Base-by-base conservation (phyloP, 768 basidiomycete species). In the Sistotremastrum suecicum region DNA sequence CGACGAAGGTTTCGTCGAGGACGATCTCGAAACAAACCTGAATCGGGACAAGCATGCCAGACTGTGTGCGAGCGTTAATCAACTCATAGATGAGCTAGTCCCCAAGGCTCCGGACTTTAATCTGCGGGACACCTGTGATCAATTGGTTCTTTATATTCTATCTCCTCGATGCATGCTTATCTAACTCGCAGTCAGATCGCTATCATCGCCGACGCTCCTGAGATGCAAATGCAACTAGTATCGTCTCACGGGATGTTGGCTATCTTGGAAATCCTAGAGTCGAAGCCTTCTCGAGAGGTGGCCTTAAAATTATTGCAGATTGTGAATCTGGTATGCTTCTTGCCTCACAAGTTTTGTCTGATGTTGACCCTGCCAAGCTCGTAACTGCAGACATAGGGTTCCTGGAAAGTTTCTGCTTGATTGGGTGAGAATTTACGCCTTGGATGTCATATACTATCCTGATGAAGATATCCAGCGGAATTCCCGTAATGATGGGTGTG, bases 161-260 rank as follows among this genome's bases (percentile, higher is more conserved):
- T 6, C 34, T 29, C n/a, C 42, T 37, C n/a, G n/a, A 43, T 47
- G 30, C 8, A 36, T 36, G 47, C 28, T 1, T 44, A 28, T 33
- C 7, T 43, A 47, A 7, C 48, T 36, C 8, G 6, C 28, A 8
- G 34, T 4, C 44, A 94, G 92, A 63, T 89, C 42, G 68, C 59
- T 34, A 80, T 94, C 54, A 70, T 92, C 53, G 68, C 74, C 32
- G 86, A 87, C 35, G 72, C 78, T 1, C 82, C 85, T 5, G 90
- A 94, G 52, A 85, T 94, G 74, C 79, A 87, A 54, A 62, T 69
- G 20, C 91, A 97, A 51, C 72, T 99, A 32, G 85, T 97, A 8
- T 83, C 83, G 10, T 79, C 83, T 0, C 95, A 98, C 63, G 95
- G 95, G 1, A 84, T 95, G 83, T 71, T 98, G 7, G 91, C 90